phyloP scores from a whole-genome alignment of 2,329 filamentous ascomycete species.

The Ambrosiella beaveri region DNA sequence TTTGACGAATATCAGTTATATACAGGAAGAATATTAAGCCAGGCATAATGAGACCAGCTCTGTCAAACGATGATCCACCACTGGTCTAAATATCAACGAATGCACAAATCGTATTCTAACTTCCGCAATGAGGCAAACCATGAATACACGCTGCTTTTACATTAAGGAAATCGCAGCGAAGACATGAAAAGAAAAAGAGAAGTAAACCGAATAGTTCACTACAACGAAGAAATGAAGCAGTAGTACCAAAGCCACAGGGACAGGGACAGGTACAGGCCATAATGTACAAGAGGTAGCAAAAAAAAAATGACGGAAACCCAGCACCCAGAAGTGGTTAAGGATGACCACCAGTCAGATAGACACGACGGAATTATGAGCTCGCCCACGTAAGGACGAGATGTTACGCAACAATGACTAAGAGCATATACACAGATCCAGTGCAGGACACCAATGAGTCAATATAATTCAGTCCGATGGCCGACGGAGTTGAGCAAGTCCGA shows the following conservation, averaged over 20 bases:
- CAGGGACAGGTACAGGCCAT: not conserved
- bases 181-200: no score
- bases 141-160: no score
- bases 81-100: no score
- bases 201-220: no score
- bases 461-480: no score
- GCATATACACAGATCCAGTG: not conserved
- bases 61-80: no score
- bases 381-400: no score
- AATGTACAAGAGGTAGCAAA: not conserved
- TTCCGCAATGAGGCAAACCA: no score
- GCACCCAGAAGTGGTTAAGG: not conserved
- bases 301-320: not conserved
- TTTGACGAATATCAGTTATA: constrained; percentile 8
- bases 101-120: no score
- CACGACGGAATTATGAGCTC: not conserved
- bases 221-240: no score
- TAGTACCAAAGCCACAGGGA: not conserved
- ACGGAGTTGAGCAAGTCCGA: no score
- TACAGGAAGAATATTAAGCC: constrained; percentile 2
- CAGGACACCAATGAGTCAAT: not conserved
- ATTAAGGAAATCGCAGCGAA: no score
- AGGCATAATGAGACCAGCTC: not conserved
- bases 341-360: not conserved
- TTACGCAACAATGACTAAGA: not conserved